A percentile compares a stretch with the other conserved stretches of the same genome.
These are phyloP conservation scores for Phytophthora cactorum DNA, from an alignment of 352 stramenopile genomes.

Conservation along the genomic window DNA sequence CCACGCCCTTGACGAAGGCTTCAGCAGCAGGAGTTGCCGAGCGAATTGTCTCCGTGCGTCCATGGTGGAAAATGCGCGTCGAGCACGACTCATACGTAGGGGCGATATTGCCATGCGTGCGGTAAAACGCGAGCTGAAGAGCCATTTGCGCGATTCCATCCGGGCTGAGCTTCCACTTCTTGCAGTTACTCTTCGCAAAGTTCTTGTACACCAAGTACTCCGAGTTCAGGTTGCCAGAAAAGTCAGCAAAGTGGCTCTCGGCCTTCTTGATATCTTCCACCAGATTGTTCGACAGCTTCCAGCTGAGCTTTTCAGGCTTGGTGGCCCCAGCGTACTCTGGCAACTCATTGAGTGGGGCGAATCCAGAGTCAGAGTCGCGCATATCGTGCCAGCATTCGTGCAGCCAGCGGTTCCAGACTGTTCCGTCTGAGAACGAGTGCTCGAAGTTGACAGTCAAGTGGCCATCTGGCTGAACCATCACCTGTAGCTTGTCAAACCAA, in stretches of 20 bases:
- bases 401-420: slow-evolving; percentile 93
- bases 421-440: slow-evolving; percentile 94
- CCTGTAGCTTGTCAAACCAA: slow-evolving; percentile 95
- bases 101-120: slow-evolving; percentile 75
- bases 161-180: slow-evolving; percentile 91
- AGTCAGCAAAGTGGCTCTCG: slow-evolving; percentile 67
- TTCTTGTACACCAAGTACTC: slow-evolving; percentile 87
- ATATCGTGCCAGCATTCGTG: slow-evolving; percentile 93
- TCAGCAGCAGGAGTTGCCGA: slow-evolving; percentile 77
- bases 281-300: slow-evolving; percentile 82
- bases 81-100: slow-evolving; percentile 93
- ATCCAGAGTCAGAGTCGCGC: slow-evolving; percentile 77
- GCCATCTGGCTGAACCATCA: slow-evolving; percentile 87
- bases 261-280: slow-evolving; percentile 79
- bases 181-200: slow-evolving; percentile 92
- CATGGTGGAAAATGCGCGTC: slow-evolving; percentile 91
- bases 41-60: slow-evolving; percentile 93
- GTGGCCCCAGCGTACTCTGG: slow-evolving; percentile 53
- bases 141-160: slow-evolving; percentile 93
- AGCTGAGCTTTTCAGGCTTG: slow-evolving; percentile 63
- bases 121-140: slow-evolving; percentile 90
- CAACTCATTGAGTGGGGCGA: slow-evolving; percentile 66
- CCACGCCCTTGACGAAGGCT: slow-evolving; percentile 72
- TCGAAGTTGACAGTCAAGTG: slow-evolving; percentile 94
- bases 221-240: slow-evolving; percentile 72